These are phyloP conservation scores for Chenopodium quinoa DNA, from an alignment of 148 eudicot species.

Conservation along the genomic window DNA sequence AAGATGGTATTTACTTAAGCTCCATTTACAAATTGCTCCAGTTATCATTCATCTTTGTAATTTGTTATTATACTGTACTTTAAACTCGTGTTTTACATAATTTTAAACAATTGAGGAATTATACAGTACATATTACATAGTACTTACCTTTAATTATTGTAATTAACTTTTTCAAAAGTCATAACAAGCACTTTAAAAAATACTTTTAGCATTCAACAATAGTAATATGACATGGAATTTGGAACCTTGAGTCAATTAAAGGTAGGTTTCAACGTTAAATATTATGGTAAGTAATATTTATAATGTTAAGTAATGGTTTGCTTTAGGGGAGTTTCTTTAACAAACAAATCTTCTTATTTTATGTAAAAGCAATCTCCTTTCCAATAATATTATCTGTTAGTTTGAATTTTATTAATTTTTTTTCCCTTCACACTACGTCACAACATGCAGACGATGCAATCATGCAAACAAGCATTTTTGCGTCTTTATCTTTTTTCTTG, in stretches of 20 bases:
- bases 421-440: background rate
- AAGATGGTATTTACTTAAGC: background rate
- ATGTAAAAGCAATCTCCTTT: slow-evolving; percentile 6
- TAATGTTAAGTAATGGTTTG: slow-evolving; percentile 7
- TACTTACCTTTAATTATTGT: no score
- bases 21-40: background rate
- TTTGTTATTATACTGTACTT: no score
- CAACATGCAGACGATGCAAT: background rate
- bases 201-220: background rate
- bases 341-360: slow-evolving; percentile 15
- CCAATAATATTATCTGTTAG: background rate
- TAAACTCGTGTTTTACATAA: no score
- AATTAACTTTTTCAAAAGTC: no score
- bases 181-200: no score
- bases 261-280: background rate
- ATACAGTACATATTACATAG: no score
- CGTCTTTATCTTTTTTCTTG: background rate
- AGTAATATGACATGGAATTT: slow-evolving; percentile 1
- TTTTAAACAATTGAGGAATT: no score
- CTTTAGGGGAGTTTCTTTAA: slow-evolving; percentile 8
- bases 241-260: background rate
- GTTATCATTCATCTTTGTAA: no score
- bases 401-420: background rate
- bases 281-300: slow-evolving; percentile 7
- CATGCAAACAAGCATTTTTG: background rate